phyloP scores from a whole-genome alignment of 2,329 filamentous ascomycete species.

The Aspergillus fumigatus region DNA sequence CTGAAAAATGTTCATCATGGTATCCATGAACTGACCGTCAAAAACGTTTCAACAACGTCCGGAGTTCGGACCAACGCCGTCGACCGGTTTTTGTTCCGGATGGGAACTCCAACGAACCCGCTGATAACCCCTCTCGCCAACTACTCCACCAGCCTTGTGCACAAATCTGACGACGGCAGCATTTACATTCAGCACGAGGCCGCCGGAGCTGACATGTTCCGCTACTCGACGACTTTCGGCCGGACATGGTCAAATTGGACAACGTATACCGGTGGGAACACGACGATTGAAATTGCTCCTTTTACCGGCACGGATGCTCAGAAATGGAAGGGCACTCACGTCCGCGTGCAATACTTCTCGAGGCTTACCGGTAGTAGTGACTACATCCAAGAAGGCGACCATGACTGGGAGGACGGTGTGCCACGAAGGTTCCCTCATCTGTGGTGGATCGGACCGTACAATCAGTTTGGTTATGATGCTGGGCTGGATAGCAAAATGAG shows the following conservation, averaged over 20 bases:
- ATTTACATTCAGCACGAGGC: slow-evolving; percentile 55
- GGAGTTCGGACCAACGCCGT: slow-evolving; percentile 45
- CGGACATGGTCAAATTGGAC: slow-evolving; percentile 56
- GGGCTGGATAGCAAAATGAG: slow-evolving; percentile 52
- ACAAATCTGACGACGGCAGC: slow-evolving; percentile 36
- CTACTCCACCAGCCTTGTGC: slow-evolving; percentile 53
- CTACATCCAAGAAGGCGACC: slow-evolving; percentile 56
- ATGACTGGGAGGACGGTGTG: slow-evolving; percentile 34
- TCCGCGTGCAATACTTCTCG: slow-evolving; percentile 60
- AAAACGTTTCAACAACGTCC: slow-evolving; percentile 45
- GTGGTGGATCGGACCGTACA: slow-evolving; percentile 58
- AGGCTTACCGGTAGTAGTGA: slow-evolving; percentile 54
- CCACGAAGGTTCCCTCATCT: slow-evolving; percentile 56
- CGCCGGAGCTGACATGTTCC: slow-evolving; percentile 57
- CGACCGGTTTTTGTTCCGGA: slow-evolving; percentile 58
- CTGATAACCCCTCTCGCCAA: slow-evolving; percentile 57
- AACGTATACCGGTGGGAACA: slow-evolving; percentile 49
- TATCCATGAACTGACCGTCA: slow-evolving; percentile 53
- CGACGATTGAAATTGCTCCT: slow-evolving; percentile 42
- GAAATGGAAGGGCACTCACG: slow-evolving; percentile 57
- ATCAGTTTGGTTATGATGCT: slow-evolving; percentile 59
- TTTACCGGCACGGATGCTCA: slow-evolving; percentile 57
- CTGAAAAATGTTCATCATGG: slow-evolving; percentile 56
- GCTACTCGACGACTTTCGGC: slow-evolving; percentile 58
- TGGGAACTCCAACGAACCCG: slow-evolving; percentile 54